These are phyloP conservation scores for Aspergillus carbonarius DNA, from an alignment of 2,329 filamentous ascomycete genomes.

Conservation along the genomic window DNA sequence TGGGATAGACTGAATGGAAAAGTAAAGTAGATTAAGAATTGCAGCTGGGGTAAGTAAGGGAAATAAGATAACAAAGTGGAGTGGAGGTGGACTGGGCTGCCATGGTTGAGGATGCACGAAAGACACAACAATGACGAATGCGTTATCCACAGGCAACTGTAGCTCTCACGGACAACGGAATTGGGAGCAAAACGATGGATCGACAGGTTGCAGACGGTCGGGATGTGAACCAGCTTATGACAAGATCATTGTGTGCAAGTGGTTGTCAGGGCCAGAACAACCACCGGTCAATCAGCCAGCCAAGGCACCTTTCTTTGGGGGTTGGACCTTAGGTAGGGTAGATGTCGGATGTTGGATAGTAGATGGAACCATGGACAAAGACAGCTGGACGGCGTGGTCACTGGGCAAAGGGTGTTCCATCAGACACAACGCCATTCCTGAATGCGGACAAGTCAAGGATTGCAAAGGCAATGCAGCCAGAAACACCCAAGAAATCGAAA, in stretches of 20 bases:
- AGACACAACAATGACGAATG: slow-evolving; percentile 30
- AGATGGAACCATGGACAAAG: neutral
- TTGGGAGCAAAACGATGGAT: slow-evolving; percentile 14
- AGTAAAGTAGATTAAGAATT: slow-evolving; percentile 7
- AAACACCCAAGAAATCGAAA: slow-evolving; percentile 7
- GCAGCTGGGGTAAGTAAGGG: slow-evolving; percentile 15
- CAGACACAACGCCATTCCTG: slow-evolving; percentile 15
- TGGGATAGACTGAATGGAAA: neutral
- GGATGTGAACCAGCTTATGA: slow-evolving; percentile 8
- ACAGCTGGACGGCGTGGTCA: neutral
- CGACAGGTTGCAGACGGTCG: slow-evolving; percentile 13
- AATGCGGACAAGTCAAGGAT: slow-evolving; percentile 14
- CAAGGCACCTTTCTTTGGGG: neutral
- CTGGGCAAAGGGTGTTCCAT: neutral
- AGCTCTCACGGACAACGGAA: slow-evolving; percentile 13
- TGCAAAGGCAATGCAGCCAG: slow-evolving; percentile 4
- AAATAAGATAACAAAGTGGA: slow-evolving; percentile 27
- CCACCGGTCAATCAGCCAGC: neutral
- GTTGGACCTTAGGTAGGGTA: neutral
- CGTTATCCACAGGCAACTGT: slow-evolving; percentile 16
- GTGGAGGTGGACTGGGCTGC: slow-evolving; percentile 16
- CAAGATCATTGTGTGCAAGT: slow-evolving; percentile 14
- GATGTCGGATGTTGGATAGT: neutral
- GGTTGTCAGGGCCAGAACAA: neutral
- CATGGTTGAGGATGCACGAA: slow-evolving; percentile 23